A percentile compares a stretch with the other conserved stretches of the same genome.
Evolutionary conservation across 2,329 filamentous ascomycete genomes (phyloP).

Genomic region (Proliferodiscus dingleyae): DNA sequence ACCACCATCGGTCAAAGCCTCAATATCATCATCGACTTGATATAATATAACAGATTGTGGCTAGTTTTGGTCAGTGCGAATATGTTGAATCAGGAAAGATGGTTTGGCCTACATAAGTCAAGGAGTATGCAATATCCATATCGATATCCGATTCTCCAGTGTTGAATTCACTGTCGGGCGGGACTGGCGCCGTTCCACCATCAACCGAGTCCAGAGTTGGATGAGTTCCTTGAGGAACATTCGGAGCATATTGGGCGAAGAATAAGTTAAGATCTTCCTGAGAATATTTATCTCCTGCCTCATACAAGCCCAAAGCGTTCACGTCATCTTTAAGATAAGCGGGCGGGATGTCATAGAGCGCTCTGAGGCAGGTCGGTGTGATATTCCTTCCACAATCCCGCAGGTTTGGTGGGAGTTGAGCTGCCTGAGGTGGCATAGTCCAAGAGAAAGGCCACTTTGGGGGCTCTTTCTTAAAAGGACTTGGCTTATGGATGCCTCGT

Average conservation of each 20-base stretch:
- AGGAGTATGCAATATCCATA: conserved; percentile 37
- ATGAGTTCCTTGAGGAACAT: conserved; percentile 29
- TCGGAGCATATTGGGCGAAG: conserved; percentile 40
- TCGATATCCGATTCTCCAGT: conserved; percentile 36
- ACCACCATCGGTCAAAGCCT: conserved; percentile 12
- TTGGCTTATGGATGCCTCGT: background rate
- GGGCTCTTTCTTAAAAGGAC: conserved; percentile 8
- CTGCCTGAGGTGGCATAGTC: conserved; percentile 3
- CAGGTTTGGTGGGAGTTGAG: conserved; percentile 8
- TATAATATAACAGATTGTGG: conserved; percentile 47
- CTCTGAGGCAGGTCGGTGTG: conserved; percentile 51
- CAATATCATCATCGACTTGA: conserved; percentile 36
- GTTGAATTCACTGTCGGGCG: conserved; percentile 16
- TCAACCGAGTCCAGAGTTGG: conserved; percentile 29
- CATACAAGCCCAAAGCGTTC: conserved; percentile 50
- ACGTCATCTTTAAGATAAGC: conserved; percentile 32
- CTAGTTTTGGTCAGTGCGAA: conserved; percentile 20
- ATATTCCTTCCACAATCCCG: conserved; percentile 47
- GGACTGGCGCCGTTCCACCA: conserved; percentile 26
- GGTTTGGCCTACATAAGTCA: conserved; percentile 36
- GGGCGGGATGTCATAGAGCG: conserved; percentile 45
- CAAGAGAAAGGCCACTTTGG: background rate
- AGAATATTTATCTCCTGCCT: conserved; percentile 49
- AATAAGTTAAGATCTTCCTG: conserved; percentile 44
- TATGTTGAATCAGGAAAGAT: background rate